Evolutionary conservation across 2,329 filamentous ascomycete genomes (phyloP).

Genomic region (Coniochaeta sp.): DNA sequence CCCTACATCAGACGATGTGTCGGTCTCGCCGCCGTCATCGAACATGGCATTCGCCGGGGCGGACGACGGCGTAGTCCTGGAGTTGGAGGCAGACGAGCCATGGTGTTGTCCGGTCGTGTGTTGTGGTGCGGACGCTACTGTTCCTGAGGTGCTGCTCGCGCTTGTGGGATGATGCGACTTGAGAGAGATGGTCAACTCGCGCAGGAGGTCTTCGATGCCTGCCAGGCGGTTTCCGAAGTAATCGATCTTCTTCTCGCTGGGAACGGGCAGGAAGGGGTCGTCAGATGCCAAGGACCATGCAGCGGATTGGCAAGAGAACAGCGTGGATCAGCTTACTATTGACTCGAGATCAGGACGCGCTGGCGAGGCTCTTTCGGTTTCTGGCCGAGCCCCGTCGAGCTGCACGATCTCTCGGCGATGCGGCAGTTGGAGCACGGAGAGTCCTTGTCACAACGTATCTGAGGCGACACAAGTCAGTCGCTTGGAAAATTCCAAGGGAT

Average conservation of each 20-base stretch:
- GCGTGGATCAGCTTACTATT: slow-evolving; percentile 41
- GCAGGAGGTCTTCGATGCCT: slow-evolving; percentile 36
- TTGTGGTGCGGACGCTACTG: background rate
- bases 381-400: slow-evolving; percentile 46
- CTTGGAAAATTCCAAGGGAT: background rate
- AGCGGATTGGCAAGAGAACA: background rate
- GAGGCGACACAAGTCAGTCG: slow-evolving; percentile 3
- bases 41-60: background rate
- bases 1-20: background rate
- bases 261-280: background rate
- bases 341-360: slow-evolving; percentile 51
- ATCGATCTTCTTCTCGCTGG: slow-evolving; percentile 46
- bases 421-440: slow-evolving; percentile 52
- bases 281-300: background rate
- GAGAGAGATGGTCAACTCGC: slow-evolving; percentile 21
- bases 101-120: background rate
- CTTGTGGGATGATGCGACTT: background rate
- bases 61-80: background rate
- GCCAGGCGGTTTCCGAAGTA: slow-evolving; percentile 35
- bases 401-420: slow-evolving; percentile 44
- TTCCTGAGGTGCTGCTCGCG: slow-evolving; percentile 1
- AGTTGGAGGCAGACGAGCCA: background rate
- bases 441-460: slow-evolving; percentile 54
- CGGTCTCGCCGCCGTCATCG: background rate
- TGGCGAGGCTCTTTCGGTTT: slow-evolving; percentile 47